These are phyloP conservation scores for Colletotrichum scovillei DNA, from an alignment of 2,329 filamentous ascomycete species.

Conservation along the genomic window DNA sequence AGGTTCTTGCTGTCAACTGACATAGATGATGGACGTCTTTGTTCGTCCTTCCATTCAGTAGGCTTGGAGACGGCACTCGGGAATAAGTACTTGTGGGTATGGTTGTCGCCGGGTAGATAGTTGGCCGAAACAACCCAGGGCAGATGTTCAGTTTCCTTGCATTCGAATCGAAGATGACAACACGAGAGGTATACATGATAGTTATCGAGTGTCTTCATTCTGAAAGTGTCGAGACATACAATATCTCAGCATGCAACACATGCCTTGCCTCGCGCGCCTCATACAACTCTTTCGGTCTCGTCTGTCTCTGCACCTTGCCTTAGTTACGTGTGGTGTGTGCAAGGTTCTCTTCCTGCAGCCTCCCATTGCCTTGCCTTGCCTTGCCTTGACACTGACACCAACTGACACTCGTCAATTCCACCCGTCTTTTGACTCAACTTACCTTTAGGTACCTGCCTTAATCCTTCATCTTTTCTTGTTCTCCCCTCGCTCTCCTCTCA, in stretches of 20 bases:
- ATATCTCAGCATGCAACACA: not conserved
- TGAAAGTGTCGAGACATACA: not conserved
- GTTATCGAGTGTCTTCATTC: not conserved
- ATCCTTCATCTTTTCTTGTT: constrained; percentile 1
- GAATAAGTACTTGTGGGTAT: not conserved
- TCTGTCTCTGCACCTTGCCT: not conserved
- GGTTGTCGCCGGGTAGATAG: not conserved
- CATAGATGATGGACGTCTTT: not conserved
- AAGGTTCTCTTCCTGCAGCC: constrained; percentile 16
- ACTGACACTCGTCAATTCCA: constrained; percentile 1
- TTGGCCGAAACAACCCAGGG: not conserved
- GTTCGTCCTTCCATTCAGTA: not conserved
- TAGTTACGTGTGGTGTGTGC: not conserved
- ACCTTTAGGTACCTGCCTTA: too few species aligned
- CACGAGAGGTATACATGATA: not conserved
- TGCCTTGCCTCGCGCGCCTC: not conserved
- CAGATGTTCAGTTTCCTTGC: not conserved
- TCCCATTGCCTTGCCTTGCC: not conserved
- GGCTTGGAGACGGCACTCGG: not conserved
- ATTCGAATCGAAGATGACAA: not conserved
- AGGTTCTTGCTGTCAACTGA: not conserved
- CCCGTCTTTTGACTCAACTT: not conserved
- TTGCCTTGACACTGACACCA: constrained; percentile 5
- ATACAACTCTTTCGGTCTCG: not conserved
- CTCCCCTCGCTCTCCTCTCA: not conserved